Base-by-base conservation (phyloP, 305 asterid species). In the Euphrasia arctica region DNA sequence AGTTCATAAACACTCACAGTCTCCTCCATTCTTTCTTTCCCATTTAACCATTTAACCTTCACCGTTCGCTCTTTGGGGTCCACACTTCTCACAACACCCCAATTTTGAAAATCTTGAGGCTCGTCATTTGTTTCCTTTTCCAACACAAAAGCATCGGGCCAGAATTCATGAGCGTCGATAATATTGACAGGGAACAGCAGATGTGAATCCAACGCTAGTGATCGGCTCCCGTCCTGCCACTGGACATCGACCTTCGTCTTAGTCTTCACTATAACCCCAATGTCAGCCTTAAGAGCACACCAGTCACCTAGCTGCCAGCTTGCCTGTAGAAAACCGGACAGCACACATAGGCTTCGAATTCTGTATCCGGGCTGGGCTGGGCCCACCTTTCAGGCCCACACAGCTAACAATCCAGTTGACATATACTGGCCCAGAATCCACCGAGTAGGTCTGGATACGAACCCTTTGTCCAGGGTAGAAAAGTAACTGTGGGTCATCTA, bases 241-340 rank as follows among this genome's bases (percentile, higher is more conserved):
- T 71, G 84, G 25, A 93, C 91, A 62, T 90, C 92, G 31, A 90
- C 82, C 70, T 75, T 88, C 41, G 86, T 85, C 80, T 77, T 90
- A n/a, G 85, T 86, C 84, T 77, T 85, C 5, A 74, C 77, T 60
- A 93, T 83, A 64, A 85, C 75, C 63, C 66, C 65, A 58, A 58
- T 52, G 59, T 75, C 70, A 55, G 11, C 60, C 10, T 85, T 87
- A 69, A 80, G 74, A 52, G 76, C 60, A 67, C 96, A 88, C 95
- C 96, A 88, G 75, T 93, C 99, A 27, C 99, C 97, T 12, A 90
- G 88, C 80, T 90, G 93, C 99, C 99, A 93, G 70, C 78, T 82
- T n/a, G 85, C 77, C 59, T 79, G 82, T 25, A 87, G 70, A 60
- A 72, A 86, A 79, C 82, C 78, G 8, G 95, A 77, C 70, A 93